Evolutionary conservation across 2,329 filamentous ascomycete species (phyloP).

Genomic region (Fusarium kyushuense): DNA sequence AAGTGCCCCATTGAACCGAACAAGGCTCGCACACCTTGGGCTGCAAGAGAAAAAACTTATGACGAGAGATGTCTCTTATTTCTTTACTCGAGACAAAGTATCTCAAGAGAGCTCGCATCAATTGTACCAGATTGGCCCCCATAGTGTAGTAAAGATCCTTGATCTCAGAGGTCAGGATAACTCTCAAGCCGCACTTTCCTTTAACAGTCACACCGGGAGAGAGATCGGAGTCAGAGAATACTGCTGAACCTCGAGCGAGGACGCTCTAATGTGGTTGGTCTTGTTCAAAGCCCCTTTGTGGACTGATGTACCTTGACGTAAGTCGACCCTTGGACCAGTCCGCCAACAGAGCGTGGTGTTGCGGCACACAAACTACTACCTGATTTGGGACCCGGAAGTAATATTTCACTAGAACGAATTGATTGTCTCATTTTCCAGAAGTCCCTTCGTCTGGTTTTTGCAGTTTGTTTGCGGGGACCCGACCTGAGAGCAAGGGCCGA

Average conservation of each 20-base stretch:
- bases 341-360: constrained; percentile 44
- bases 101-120: not conserved
- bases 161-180: not conserved
- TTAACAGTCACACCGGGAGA: constrained; percentile 35
- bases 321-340: constrained; percentile 34
- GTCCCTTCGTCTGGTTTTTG: constrained; percentile 37
- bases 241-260: constrained; percentile 31
- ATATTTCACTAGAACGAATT: constrained; percentile 43
- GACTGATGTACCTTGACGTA: constrained; percentile 50
- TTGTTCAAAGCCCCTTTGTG: constrained; percentile 40
- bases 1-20: constrained; percentile 43
- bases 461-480: constrained; percentile 44
- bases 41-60: not conserved
- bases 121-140: not conserved
- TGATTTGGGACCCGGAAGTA: constrained; percentile 44
- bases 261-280: constrained; percentile 41
- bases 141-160: not conserved
- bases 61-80: not conserved
- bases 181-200: constrained; percentile 10
- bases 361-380: constrained; percentile 44
- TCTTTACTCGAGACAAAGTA: not conserved
- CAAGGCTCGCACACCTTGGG: constrained; percentile 19
- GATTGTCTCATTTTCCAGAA: constrained; percentile 39
- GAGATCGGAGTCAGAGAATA: constrained; percentile 19
- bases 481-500: constrained; percentile 27